Percentiles rank a stretch among this genome's conserved stretches.
Conservation (phyloP, 1,284 basidiomycete species). For the Meripilus lineatus region DNA sequence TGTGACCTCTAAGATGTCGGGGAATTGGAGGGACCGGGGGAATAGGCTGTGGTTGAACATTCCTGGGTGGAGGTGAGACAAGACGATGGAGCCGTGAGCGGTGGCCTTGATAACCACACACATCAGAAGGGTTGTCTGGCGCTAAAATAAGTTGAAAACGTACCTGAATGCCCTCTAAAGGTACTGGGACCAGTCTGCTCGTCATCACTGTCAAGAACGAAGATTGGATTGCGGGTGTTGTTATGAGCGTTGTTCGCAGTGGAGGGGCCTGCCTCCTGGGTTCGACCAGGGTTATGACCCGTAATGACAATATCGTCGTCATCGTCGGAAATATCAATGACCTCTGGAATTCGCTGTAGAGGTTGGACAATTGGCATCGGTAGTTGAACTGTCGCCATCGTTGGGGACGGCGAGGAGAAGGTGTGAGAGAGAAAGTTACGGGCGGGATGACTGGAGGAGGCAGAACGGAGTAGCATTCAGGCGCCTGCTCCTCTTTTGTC, state of each 20-base stretch:
- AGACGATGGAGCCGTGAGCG: slow-evolving; percentile 17
- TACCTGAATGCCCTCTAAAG: too few relatives aligned
- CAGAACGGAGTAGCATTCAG: too few relatives aligned
- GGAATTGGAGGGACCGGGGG: slow-evolving; percentile 38
- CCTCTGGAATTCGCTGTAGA: slow-evolving; percentile 5
- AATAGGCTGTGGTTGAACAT: slow-evolving; percentile 21
- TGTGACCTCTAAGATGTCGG: slow-evolving; percentile 17
- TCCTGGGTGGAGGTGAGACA: slow-evolving; percentile 39
- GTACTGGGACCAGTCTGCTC: too few relatives aligned
- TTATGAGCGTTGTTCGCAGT: slow-evolving; percentile 9
- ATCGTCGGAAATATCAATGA: slow-evolving; percentile 29
- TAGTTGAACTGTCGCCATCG: neutral
- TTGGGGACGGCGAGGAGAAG: slow-evolving; percentile 1
- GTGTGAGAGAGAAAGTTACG: neutral
- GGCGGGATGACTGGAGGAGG: slow-evolving; percentile 1
- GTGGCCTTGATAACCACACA: too few relatives aligned
- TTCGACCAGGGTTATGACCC: slow-evolving; percentile 13
- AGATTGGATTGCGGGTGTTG: slow-evolving; percentile 14
- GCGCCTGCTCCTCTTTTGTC: too few relatives aligned
- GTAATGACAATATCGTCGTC: slow-evolving; percentile 24
- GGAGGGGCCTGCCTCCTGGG: slow-evolving; percentile 6
- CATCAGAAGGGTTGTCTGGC: too few relatives aligned
- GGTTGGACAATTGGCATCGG: neutral
- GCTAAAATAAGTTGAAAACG: neutral
- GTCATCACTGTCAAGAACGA: slow-evolving; percentile 41